Evolutionary conservation across 345 rosid genomes (phyloP), one percentile per base, ranked within the genome.

Genomic region (Acer saccharum): DNA sequence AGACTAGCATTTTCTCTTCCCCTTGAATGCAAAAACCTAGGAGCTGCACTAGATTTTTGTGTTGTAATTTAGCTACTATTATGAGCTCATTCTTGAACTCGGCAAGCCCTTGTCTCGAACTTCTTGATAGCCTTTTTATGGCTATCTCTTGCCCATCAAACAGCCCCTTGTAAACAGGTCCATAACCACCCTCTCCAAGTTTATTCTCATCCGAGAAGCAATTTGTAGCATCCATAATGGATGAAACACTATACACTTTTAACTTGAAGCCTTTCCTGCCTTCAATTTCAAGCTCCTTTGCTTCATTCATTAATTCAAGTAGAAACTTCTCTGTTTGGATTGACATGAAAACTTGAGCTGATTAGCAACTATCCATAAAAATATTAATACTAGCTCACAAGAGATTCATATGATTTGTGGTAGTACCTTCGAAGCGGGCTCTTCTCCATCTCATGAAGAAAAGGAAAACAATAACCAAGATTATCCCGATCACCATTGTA

Each of bases 41-140:
- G 12, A 76, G 83, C 32, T 58, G 10, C 4, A 81, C 83, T 32
- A 72, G 77, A 60, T 81, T 81, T 10, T 32, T 66, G 55, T 76
- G 75, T 13, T 76, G 71, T 4, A 81, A 21, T 39, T 72, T 81
- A 21, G 80, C 77, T 50, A 81, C 67, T 25, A 76, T 57, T 27
- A 75, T 58, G 21, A 72, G 79, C 72, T 80, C 79, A 70, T 80
- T 80, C 62, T 80, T 80, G n/a, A 65, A 80, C 68, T 76, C 83
- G 21, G 43, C 69, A 4, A 80, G 77, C 11, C 80, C 83, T 64
- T 80, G 79, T 55, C 79, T 60, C 8, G 83, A 75, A 3, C 63
- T 70, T 12, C 41, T 71, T 23, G 79, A 76, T 12, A 76, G 63
- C 29, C 12, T 46, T 46, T 46, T 46, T 46, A 46, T 10, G 2